These are phyloP conservation scores for Moesziomyces aphidis DNA, from an alignment of 1,284 basidiomycete genomes.

Conservation along the genomic window DNA sequence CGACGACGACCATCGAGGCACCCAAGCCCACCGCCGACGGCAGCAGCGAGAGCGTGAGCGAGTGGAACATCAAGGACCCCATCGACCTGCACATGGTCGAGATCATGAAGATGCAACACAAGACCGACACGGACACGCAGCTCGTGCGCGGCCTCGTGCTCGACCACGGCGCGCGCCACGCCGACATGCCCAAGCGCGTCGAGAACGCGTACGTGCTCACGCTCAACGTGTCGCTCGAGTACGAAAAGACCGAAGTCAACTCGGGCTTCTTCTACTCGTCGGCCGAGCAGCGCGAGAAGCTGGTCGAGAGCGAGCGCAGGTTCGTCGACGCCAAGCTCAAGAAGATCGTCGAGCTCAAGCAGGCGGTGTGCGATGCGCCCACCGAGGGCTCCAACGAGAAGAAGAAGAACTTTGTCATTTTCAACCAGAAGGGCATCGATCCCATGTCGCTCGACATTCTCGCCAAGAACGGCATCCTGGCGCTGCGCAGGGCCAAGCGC, in stretches of 20 bases:
- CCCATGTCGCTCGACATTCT: constrained; percentile 95
- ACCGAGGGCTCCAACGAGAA: constrained; percentile 68
- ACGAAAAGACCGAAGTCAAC: constrained; percentile 99
- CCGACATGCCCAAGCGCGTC: constrained; percentile 98
- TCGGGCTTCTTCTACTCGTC: constrained; percentile 99
- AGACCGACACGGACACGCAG: constrained; percentile 97
- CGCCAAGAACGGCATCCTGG: constrained; percentile 96
- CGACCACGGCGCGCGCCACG: constrained; percentile 92
- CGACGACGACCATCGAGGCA: constrained; percentile 42
- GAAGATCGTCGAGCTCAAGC: constrained; percentile 98
- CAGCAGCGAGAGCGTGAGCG: constrained; percentile 54
- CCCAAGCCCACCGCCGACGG: constrained; percentile 59
- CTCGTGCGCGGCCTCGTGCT: constrained; percentile 94
- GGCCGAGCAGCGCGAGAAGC: constrained; percentile 97
- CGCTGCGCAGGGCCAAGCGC: constrained; percentile 92
- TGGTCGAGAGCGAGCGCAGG: constrained; percentile 94
- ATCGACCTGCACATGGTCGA: constrained; percentile 99
- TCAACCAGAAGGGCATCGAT: constrained; percentile 99
- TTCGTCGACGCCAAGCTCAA: constrained; percentile 94
- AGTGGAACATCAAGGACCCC: constrained; percentile 71
- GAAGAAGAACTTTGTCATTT: constrained; percentile 88
- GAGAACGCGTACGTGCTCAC: constrained; percentile 97
- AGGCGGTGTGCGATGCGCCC: constrained; percentile 81
- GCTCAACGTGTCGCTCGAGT: constrained; percentile 97
- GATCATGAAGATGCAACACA: constrained; percentile 99